Evolutionary conservation across 768 basidiomycete species (phyloP).

Genomic region (Trametes coccinea): DNA sequence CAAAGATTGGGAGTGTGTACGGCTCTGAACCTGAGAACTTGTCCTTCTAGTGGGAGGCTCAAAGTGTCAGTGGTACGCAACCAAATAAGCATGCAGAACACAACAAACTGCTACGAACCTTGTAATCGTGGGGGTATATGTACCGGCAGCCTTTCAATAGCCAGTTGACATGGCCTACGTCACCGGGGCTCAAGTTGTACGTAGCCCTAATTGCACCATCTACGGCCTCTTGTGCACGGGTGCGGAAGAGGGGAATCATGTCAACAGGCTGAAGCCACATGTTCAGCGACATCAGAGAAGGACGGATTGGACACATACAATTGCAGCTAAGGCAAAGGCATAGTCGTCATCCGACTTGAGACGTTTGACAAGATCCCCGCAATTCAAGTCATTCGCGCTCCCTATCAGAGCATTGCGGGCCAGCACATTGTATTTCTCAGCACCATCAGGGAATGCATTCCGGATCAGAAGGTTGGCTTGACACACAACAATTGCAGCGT

Average conservation of each 20-base stretch:
- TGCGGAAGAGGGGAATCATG: background rate
- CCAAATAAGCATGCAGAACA: too few relatives aligned
- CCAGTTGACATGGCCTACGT: background rate
- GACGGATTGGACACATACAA: background rate
- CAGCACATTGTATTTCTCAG: background rate
- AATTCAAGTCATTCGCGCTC: background rate
- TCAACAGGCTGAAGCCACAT: background rate
- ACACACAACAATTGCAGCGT: background rate
- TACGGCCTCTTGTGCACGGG: background rate
- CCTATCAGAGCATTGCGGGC: background rate
- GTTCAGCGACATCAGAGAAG: background rate
- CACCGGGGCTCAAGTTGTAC: background rate
- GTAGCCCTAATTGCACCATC: background rate
- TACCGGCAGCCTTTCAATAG: background rate
- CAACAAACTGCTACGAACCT: background rate
- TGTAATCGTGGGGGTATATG: background rate
- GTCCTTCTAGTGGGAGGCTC: background rate
- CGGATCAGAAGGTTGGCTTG: background rate
- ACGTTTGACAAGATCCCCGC: background rate
- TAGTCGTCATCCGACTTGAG: background rate
- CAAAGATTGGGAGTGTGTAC: background rate
- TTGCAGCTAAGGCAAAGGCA: background rate
- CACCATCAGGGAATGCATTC: background rate
- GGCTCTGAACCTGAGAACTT: background rate
- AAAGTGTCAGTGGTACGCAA: too few relatives aligned